Evolutionary conservation across 305 asterid genomes (phyloP), one percentile per base, ranked within the genome.

Genomic region (Fraxinus paxiana): DNA sequence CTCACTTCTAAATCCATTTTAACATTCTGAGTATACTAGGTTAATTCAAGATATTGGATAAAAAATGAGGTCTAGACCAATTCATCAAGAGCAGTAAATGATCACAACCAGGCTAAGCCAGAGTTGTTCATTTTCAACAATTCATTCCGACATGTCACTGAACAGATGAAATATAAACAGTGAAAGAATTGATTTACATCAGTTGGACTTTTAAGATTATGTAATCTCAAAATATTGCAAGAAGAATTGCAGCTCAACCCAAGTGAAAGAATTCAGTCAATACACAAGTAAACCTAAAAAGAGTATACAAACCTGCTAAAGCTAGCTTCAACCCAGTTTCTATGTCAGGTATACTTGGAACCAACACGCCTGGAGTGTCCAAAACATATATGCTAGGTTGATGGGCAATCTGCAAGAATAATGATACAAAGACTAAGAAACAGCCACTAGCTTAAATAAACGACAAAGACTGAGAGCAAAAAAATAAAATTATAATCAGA

Each of bases 311-410:
- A 95, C 99, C 99, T 94, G 98, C 91, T 41, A 94, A 91, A 61
- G 98, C 96, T 83, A 95, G 92, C 94, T 94, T 95, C 85, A 94
- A 84, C 73, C 98, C 99, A 12, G 98, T 92, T 83, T 90, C 99
- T 77, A 95, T 81, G 80, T 94, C 92, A 48, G 95, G 91, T 75
- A 95, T 92, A 83, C 93, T 92, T 59, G 97, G 99, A 79, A 94
- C 98, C 89, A 95, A 87, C 82, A 95, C 99, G 73, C 99, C 99
- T 0, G 98, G 99, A 8, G 92, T 88, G 86, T 92, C 99, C 93
- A 94, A 84, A 67, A 94, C 97, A 56, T 95, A 94, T 87, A 95
- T 92, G 89, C 98, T 94, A 77, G 98, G 99, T 82, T 85, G 92
- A 87, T 94, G 90, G 0, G 98, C 99, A 90, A 95, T 95, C 97